Evolutionary conservation across 495 filamentous ascomycete species (phyloP).

Genomic region (Penicillium ochrochloron): DNA sequence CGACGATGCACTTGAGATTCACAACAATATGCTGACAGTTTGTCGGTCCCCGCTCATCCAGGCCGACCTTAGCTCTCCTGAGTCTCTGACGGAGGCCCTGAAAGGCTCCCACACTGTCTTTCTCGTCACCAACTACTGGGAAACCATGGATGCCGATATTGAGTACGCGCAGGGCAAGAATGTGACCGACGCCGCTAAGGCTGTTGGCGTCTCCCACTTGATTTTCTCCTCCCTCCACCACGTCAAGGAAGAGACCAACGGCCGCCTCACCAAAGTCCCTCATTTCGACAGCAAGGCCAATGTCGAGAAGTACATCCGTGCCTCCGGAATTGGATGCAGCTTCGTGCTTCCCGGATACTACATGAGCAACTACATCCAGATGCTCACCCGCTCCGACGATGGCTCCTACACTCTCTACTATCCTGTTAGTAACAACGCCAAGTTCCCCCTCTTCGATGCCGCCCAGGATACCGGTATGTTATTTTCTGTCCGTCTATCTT

Average conservation of each 20-base stretch:
- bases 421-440: conserved; percentile 32
- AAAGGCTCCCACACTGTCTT: conserved; percentile 43
- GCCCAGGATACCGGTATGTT: conserved; percentile 52
- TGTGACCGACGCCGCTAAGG: conserved; percentile 54
- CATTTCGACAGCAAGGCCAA: conserved; percentile 46
- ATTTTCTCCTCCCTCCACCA: conserved; percentile 34
- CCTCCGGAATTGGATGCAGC: conserved; percentile 50
- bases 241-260: conserved; percentile 22
- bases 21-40: conserved; percentile 4
- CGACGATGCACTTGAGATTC: not conserved
- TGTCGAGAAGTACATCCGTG: conserved; percentile 47
- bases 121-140: conserved; percentile 37
- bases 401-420: conserved; percentile 21
- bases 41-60: conserved; percentile 9
- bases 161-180: conserved; percentile 60
- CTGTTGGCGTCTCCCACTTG: conserved; percentile 27
- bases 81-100: conserved; percentile 44
- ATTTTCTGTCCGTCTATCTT: conserved; percentile 15
- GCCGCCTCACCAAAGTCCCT: conserved; percentile 25
- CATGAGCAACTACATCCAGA: conserved; percentile 54
- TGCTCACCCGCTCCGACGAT: conserved; percentile 28
- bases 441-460: conserved; percentile 58
- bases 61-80: conserved; percentile 56
- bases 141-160: conserved; percentile 17
- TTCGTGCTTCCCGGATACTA: conserved; percentile 63